Base-by-base conservation (phyloP, 78 protist genomes). In the Cyanophora paradoxa region DNA sequence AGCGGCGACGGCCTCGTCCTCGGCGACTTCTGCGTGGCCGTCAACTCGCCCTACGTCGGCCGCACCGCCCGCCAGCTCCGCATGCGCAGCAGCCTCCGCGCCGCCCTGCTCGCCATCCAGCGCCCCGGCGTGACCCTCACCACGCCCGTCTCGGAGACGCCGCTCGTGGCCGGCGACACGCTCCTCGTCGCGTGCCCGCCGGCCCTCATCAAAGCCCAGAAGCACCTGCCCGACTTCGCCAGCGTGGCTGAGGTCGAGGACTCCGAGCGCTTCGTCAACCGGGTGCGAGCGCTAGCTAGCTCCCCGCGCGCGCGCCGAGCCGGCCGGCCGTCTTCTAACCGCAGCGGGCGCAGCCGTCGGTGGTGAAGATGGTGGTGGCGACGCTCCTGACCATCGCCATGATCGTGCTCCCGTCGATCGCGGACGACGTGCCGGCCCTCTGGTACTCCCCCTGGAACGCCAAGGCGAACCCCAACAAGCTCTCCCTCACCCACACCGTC, bases 101-200 rank as follows among this genome's bases (percentile, higher is more conserved):
- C 54, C 54, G 54, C 19, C 22, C 13, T 46, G 28, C 13, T 46
- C 54, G 54, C 54, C 28, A 24, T 46, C 28, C 54, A 54, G 65
- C 77, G 77, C 59, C 26, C 71, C 13, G 73, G 73, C 30, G 59
- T 13, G 46, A 3, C 16, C 33, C 3, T 72, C 28, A 10, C 26
- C 17, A 64, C 65, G 11, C 42, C 61, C 22, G 20, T 8, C 54
- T 42, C 64, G 17, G 77, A 72, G 7, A 52, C 41, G 1, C n/a
- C 54, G 16, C 46, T 72, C 34, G 65, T n/a, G 50, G 54, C 59
- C 1, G 61, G 50, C 4, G 77, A 72, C 42, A 26, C 22, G 66
- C 77, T 72, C 28, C 16, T 42, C 11, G 30, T 72, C 44, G 28
- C 70, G 22, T 61, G 64, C 36, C 33, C 0, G 26, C 10, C 48